Base-by-base conservation (phyloP, 257 asterid genomes). In the Nicotiana paniculata region DNA sequence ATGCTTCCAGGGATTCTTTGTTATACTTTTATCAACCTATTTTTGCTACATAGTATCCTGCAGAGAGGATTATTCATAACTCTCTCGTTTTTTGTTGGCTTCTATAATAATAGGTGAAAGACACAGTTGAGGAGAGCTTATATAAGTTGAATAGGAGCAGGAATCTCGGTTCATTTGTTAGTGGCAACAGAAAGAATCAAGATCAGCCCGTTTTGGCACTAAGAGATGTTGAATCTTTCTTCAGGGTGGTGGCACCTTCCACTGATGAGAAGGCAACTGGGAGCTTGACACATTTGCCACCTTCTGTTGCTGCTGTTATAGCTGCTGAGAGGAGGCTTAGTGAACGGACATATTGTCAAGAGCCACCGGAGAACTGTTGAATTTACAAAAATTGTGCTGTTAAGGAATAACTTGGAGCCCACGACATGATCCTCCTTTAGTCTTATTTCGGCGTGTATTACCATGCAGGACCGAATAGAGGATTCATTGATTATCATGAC, bases 51-150 rank as follows among this genome's bases (percentile, higher is more conserved):
- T 21, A 39, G 11, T 70, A 70, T 43, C 39, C 24, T 43, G 43
- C 5, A 17, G 18, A 18, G 13, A 21, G 35, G 7, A 4, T 72
- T 33, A 72, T 72, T 46, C 59, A 46, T 46, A 24, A 72, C 12
- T 82, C 24, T 24, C 3, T 51, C 55, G 30, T 46, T 62, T 11
- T 9, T 26, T 78, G 10, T 78, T 70, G 63, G 24, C 6, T 54
- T 80, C 81, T 77, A 76, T 82, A 66, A 13, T 84, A 82, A 46
- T 85, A 96, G 99, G 98, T 96, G 81, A 96, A 94, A 84, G 90
- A 90, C 89, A 92, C 95, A 0, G 99, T 96, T 9, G 99, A 96
- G 86, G 99, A 96, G 87, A 91, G 98, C 89, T 88, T 96, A 86
- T 89, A 91, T 81, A 94, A 93, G 85, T 58, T 96, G 88, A 96